Evolutionary conservation across 768 basidiomycete genomes (phyloP).

Genomic region (Leccinum subgranulosum): DNA sequence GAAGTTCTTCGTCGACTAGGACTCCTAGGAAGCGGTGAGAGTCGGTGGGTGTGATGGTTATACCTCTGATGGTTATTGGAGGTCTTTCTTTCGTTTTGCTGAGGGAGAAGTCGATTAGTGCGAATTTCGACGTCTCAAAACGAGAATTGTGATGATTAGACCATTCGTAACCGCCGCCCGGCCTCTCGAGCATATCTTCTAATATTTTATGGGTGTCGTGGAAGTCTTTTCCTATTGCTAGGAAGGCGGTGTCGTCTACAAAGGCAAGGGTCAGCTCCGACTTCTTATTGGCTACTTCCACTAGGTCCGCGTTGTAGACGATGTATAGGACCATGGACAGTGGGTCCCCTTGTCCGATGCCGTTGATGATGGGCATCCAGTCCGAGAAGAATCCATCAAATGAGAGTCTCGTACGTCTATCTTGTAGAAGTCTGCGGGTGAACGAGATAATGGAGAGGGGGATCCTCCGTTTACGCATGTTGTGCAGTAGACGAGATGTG

Average conservation of each 20-base stretch:
- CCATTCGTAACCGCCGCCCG: slow-evolving; percentile 18
- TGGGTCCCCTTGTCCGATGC: slow-evolving; percentile 25
- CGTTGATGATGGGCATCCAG: slow-evolving; percentile 13
- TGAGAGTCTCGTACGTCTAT: slow-evolving; percentile 1
- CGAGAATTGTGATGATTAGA: neutral
- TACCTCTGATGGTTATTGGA: neutral
- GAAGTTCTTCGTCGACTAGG: neutral
- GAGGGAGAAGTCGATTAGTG: slow-evolving; percentile 12
- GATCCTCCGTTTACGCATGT: neutral
- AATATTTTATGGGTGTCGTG: slow-evolving; percentile 19
- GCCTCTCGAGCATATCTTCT: slow-evolving; percentile 22
- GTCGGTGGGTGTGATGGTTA: neutral
- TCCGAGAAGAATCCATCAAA: slow-evolving; percentile 26
- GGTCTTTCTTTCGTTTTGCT: neutral
- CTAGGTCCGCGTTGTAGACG: slow-evolving; percentile 30
- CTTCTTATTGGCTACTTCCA: neutral
- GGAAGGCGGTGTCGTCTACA: slow-evolving; percentile 28
- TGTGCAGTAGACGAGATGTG: neutral
- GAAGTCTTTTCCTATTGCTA: slow-evolving; percentile 26
- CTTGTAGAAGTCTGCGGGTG: slow-evolving; percentile 1
- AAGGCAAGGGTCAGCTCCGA: slow-evolving; percentile 26
- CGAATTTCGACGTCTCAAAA: slow-evolving; percentile 17
- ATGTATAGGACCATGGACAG: slow-evolving; percentile 22
- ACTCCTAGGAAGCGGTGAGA: neutral
- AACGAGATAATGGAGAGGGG: slow-evolving; percentile 2